phyloP scores from a whole-genome alignment of 2,329 filamentous ascomycete species.

The Monosporascus ibericus region DNA sequence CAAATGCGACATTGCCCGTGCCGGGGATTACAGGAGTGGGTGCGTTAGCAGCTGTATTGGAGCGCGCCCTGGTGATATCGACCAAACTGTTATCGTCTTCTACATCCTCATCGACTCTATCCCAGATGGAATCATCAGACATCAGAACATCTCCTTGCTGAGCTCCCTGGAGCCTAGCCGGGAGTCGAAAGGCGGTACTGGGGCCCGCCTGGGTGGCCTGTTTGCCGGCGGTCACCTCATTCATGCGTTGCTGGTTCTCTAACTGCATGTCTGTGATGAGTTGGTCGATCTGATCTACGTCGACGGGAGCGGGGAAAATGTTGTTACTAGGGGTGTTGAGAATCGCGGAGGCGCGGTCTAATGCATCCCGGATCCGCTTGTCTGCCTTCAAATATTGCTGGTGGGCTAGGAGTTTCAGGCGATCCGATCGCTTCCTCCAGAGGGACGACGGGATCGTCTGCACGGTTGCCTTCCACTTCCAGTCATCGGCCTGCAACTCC shows the following conservation, averaged over 20 bases:
- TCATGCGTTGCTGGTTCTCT: not conserved
- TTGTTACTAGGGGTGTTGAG: not conserved
- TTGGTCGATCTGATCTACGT: not conserved
- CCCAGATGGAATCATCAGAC: not conserved
- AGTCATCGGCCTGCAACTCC: conserved; percentile 3
- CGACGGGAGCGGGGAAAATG: not conserved
- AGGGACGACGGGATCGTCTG: conserved; percentile 11
- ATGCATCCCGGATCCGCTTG: conserved; percentile 11
- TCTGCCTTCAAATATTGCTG: conserved; percentile 14
- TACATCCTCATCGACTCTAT: not conserved
- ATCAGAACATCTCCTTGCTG: no score
- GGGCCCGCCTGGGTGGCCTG: not conserved
- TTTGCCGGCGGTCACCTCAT: not conserved
- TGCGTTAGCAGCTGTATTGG: not conserved
- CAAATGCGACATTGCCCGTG: not conserved
- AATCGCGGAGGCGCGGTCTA: conserved; percentile 13
- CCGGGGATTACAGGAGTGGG: not conserved
- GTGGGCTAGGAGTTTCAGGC: conserved; percentile 9
- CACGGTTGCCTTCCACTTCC: conserved; percentile 9
- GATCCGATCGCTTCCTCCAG: conserved; percentile 10
- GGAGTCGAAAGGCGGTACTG: not conserved
- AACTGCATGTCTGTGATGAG: not conserved
- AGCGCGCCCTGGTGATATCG: not conserved
- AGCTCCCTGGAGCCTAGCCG: no score
- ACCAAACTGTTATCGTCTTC: not conserved